These are phyloP conservation scores for Trichoderma semiorbis DNA, from an alignment of 2,329 filamentous ascomycete genomes.

Conservation along the genomic window DNA sequence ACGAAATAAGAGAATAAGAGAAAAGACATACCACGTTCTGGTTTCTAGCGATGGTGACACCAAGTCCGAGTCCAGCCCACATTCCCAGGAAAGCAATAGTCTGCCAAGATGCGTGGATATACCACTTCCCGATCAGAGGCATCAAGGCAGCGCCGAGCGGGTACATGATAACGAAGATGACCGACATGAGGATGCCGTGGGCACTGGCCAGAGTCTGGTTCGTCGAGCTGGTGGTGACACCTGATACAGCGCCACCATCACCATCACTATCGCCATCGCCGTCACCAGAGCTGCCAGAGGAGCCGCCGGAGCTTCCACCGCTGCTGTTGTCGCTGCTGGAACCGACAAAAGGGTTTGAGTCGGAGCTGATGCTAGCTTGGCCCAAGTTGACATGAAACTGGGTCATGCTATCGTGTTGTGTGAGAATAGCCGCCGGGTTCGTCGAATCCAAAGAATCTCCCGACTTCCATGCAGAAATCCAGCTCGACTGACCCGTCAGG, in stretches of 20 bases:
- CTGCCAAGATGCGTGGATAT: conserved; percentile 57
- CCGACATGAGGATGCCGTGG: conserved; percentile 59
- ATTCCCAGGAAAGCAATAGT: conserved; percentile 51
- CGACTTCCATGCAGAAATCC: conserved; percentile 55
- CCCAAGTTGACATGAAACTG: conserved; percentile 48
- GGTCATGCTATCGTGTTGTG: conserved; percentile 44
- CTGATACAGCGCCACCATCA: conserved; percentile 8
- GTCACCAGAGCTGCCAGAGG: neutral
- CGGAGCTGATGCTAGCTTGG: conserved; percentile 42
- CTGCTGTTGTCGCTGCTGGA: conserved; percentile 19
- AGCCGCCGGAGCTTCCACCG: conserved; percentile 10
- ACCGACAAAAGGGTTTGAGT: conserved; percentile 51
- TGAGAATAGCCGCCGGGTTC: conserved; percentile 38
- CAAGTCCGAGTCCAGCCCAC: conserved; percentile 59
- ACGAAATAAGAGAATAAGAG: neutral
- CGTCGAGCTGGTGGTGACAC: conserved; percentile 21
- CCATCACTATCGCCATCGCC: neutral
- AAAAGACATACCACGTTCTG: conserved; percentile 39
- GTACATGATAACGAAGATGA: conserved; percentile 57
- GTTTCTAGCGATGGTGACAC: conserved; percentile 46
- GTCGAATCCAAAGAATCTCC: conserved; percentile 45
- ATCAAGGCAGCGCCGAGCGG: conserved; percentile 60
- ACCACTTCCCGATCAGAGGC: conserved; percentile 55
- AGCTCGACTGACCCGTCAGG: conserved; percentile 40
- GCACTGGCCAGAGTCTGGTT: conserved; percentile 35